Base-by-base conservation (phyloP, 2,329 filamentous ascomycete genomes). In the Geosmithia flava region DNA sequence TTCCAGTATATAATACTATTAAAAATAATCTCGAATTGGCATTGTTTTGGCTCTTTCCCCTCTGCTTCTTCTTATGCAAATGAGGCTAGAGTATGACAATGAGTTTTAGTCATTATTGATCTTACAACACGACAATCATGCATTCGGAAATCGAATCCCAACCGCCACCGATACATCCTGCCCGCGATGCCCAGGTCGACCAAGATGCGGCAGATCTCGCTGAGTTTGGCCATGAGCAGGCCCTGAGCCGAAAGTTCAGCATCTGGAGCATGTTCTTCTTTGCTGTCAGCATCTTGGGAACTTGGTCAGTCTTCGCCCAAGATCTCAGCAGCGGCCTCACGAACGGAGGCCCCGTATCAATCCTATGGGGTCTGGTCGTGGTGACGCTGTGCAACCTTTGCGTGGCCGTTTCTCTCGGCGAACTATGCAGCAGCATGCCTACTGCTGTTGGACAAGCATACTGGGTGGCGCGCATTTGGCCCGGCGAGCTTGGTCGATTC, bases 371-470 rank as follows among this genome's bases (percentile, higher is more conserved):
- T 3, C 55, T 73, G 4, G 61, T 65, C n/a, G 58, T 72, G 20
- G 69, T 72, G 48, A 68, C 68, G 3, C 49, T 59, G 27, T 72
- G 69, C 55, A 71, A 69, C 43, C 47, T 72, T 2, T 71, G 68
- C 47, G 68, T 73, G 20, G 70, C 68, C 2, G 54, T 71, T 2
- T 73, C 70, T 2, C 60, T 74, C 20, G 71, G 69, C 49, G 71
- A 74, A 55, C 56, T 74, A 39, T 67, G 65, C 53, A 72, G 69
- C 52, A 67, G 65, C 50, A 74, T 75, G 71, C 72, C 73, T 5
- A 75, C 71, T 1, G 71, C 72, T 0, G 58, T 75, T 1, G 72
- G 72, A 1, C 72, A 76, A 57, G 72, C 71, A 1, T 75, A 72
- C 57, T 76, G 71, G 69, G 40, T 52, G 13, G 47, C 50, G 27